phyloP scores from a whole-genome alignment of 2,329 filamentous ascomycete genomes.

The Ophiostoma perfectum region DNA sequence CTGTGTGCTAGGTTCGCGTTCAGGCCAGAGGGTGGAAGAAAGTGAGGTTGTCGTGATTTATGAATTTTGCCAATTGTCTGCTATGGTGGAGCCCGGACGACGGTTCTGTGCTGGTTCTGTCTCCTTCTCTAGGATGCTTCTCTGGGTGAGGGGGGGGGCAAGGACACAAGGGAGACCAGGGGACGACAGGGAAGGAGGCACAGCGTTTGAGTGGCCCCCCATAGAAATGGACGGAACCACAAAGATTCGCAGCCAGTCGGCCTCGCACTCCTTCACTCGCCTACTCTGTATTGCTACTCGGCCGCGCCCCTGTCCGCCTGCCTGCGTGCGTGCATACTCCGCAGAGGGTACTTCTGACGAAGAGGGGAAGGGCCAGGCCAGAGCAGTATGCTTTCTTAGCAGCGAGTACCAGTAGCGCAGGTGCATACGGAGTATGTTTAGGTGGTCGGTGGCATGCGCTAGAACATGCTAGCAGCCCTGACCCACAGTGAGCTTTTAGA shows the following conservation, averaged over 20 bases:
- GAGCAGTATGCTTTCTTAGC: not conserved
- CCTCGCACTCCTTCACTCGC: not conserved
- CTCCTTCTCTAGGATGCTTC: slow-evolving; percentile 14
- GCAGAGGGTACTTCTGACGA: not conserved
- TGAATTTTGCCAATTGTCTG: slow-evolving; percentile 25
- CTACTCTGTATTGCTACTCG: not conserved
- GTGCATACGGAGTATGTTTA: too few relatives aligned
- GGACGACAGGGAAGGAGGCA: too few relatives aligned
- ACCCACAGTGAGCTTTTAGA: not conserved
- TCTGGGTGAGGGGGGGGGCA: not conserved
- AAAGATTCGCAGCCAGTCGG: slow-evolving; percentile 26
- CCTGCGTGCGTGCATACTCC: not conserved
- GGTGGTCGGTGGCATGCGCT: slow-evolving; percentile 1
- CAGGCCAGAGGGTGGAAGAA: slow-evolving; percentile 7
- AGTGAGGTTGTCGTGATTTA: slow-evolving; percentile 22
- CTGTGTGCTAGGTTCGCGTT: not conserved
- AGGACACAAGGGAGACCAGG: not conserved
- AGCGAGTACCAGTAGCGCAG: slow-evolving; percentile 2
- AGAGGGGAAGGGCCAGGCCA: slow-evolving; percentile 4
- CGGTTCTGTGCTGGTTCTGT: slow-evolving; percentile 4
- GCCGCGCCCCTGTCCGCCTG: not conserved
- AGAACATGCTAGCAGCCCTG: slow-evolving; percentile 15
- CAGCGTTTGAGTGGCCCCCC: not conserved
- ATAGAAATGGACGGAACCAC: slow-evolving; percentile 28
- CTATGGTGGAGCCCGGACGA: slow-evolving; percentile 26